Conservation (phyloP, 2,329 filamentous ascomycete species). For the Juglanconis sp. region DNA sequence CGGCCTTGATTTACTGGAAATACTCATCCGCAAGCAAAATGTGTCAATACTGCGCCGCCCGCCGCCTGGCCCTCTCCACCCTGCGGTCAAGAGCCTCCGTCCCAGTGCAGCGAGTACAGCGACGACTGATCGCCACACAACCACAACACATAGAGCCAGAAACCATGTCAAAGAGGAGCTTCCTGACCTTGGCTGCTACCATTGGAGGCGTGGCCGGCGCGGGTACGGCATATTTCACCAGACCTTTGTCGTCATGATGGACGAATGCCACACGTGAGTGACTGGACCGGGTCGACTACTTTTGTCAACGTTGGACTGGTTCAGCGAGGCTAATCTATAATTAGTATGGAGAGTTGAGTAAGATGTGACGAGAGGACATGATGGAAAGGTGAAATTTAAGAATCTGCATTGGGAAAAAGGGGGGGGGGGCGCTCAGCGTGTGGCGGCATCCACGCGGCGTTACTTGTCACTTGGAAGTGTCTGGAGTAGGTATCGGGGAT, state of each 20-base stretch:
- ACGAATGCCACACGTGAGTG: too few relatives aligned
- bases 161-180: background rate
- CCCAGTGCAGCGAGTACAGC: background rate
- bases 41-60: slow-evolving; percentile 2
- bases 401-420: too few relatives aligned
- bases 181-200: background rate
- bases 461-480: too few relatives aligned
- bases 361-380: too few relatives aligned
- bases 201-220: background rate
- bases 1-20: background rate
- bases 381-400: too few relatives aligned
- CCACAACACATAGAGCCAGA: background rate
- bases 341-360: too few relatives aligned
- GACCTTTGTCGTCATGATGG: background rate
- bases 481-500: too few relatives aligned
- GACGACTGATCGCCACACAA: background rate
- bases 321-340: too few relatives aligned
- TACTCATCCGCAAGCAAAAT: background rate
- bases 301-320: too few relatives aligned
- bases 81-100: background rate
- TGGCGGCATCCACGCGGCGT: too few relatives aligned
- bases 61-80: slow-evolving; percentile 1
- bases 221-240: slow-evolving; percentile 2
- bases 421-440: too few relatives aligned
- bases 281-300: too few relatives aligned